These are phyloP conservation scores for Triticum aestivum DNA, from an alignment of 176 grass and related monocot species.

Conservation along the genomic window DNA sequence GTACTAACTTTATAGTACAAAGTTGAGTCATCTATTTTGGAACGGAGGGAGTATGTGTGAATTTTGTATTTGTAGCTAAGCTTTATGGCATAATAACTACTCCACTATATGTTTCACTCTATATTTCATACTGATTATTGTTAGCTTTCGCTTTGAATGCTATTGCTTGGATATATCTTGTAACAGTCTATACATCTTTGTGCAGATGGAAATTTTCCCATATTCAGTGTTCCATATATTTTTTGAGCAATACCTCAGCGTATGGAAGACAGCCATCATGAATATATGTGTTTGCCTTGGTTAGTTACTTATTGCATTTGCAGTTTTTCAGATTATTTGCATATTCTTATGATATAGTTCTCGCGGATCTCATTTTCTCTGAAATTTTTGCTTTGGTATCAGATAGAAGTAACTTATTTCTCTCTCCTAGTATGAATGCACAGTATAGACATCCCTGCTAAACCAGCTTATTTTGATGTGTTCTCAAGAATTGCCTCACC, in stretches of 20 bases:
- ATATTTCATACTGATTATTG: neutral
- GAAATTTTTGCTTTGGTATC: slow-evolving; percentile 3
- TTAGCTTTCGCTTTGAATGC: slow-evolving; percentile 5
- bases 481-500: neutral
- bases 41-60: neutral
- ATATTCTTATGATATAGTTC: slow-evolving; percentile 17
- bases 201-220: slow-evolving; percentile 94
- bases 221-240: slow-evolving; percentile 99
- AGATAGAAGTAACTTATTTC: slow-evolving; percentile 8
- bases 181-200: slow-evolving; percentile 36
- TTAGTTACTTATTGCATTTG: slow-evolving; percentile 38
- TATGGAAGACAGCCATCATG: slow-evolving; percentile 93
- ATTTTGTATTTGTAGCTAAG: slow-evolving; percentile 10
- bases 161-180: neutral
- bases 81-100: slow-evolving; percentile 1
- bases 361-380: slow-evolving; percentile 1
- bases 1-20: too few species aligned
- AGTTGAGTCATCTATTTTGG: too few species aligned
- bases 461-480: slow-evolving; percentile 5
- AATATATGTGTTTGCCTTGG: slow-evolving; percentile 88
- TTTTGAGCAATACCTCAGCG: slow-evolving; percentile 93
- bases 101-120: neutral
- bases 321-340: slow-evolving; percentile 5
- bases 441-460: neutral
- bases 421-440: slow-evolving; percentile 16